A percentile compares a stretch with the other conserved stretches of the same genome.
Conservation (phyloP, 1,139 yeast species). For the Suhomyces kunorum region DNA sequence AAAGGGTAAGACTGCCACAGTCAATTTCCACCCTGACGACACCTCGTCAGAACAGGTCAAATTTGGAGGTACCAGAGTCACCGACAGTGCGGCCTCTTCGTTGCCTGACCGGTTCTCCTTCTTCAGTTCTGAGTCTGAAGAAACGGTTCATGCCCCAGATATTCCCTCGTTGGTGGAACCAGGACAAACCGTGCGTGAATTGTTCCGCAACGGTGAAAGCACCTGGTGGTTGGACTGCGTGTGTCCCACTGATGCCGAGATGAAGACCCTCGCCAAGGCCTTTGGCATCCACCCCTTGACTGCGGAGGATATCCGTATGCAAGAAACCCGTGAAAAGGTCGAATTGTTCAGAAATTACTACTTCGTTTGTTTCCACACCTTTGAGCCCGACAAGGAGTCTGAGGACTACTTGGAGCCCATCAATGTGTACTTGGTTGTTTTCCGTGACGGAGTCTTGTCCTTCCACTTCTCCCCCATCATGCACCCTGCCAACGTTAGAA, state of each 20-base stretch:
- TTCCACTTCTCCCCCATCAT: constrained; percentile 83
- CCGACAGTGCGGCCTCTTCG: constrained; percentile 24
- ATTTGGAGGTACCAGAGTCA: constrained; percentile 37
- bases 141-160: constrained; percentile 87
- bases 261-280: constrained; percentile 64
- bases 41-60: constrained; percentile 30
- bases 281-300: constrained; percentile 85
- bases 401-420: constrained; percentile 86
- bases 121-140: constrained; percentile 78
- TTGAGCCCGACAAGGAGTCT: constrained; percentile 72
- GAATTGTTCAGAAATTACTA: constrained; percentile 74
- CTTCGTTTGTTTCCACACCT: constrained; percentile 81
- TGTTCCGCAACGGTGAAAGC: constrained; percentile 64
- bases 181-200: constrained; percentile 61
- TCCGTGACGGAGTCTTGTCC: constrained; percentile 77
- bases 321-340: constrained; percentile 83
- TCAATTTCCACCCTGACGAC: constrained; percentile 4
- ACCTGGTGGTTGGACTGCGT: constrained; percentile 79
- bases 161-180: constrained; percentile 70
- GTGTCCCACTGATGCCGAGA: constrained; percentile 69
- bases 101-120: constrained; percentile 71
- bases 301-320: constrained; percentile 82
- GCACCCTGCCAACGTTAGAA: constrained; percentile 84
- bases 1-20: constrained; percentile 6
- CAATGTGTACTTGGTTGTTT: constrained; percentile 84